These are phyloP conservation scores for Sugiyamaella castrensis DNA, from an alignment of 1,139 yeast genomes.

Conservation along the genomic window DNA sequence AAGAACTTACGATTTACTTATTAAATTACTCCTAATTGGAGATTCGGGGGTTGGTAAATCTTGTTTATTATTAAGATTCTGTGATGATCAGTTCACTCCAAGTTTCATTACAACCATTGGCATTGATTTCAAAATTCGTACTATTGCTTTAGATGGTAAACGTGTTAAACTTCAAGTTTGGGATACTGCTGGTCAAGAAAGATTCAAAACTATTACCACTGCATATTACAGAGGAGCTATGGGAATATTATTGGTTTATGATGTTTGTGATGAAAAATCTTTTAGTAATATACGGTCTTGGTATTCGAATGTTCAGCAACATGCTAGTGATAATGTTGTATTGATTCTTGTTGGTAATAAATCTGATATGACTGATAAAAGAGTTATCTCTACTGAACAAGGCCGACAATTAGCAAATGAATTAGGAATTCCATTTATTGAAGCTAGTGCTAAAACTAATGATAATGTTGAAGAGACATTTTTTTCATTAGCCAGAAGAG, in stretches of 20 bases:
- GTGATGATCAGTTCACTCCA: constrained; percentile 95
- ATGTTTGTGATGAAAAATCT: constrained; percentile 91
- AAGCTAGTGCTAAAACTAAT: constrained; percentile 93
- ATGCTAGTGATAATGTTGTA: constrained; percentile 94
- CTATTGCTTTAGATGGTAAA: constrained; percentile 90
- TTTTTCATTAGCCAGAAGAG: constrained; percentile 83
- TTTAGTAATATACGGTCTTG: constrained; percentile 84
- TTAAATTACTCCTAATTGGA: constrained; percentile 91
- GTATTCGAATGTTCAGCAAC: constrained; percentile 93
- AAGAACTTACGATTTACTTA: constrained; percentile 88
- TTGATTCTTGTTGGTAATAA: constrained; percentile 92
- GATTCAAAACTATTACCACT: constrained; percentile 96
- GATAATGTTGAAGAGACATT: constrained; percentile 90
- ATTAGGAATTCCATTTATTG: constrained; percentile 85
- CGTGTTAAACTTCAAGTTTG: constrained; percentile 93
- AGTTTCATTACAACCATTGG: constrained; percentile 96
- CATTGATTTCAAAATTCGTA: constrained; percentile 95
- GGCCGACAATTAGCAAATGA: constrained; percentile 89
- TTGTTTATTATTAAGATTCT: constrained; percentile 87
- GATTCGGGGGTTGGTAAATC: constrained; percentile 97
- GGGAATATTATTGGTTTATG: constrained; percentile 95
- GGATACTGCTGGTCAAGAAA: constrained; percentile 99
- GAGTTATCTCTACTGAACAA: constrained; percentile 79
- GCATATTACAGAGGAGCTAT: constrained; percentile 98
- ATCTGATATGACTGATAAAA: constrained; percentile 72